Conservation (phyloP, 495 filamentous ascomycete genomes). For the Penicillium ochrochloron region DNA sequence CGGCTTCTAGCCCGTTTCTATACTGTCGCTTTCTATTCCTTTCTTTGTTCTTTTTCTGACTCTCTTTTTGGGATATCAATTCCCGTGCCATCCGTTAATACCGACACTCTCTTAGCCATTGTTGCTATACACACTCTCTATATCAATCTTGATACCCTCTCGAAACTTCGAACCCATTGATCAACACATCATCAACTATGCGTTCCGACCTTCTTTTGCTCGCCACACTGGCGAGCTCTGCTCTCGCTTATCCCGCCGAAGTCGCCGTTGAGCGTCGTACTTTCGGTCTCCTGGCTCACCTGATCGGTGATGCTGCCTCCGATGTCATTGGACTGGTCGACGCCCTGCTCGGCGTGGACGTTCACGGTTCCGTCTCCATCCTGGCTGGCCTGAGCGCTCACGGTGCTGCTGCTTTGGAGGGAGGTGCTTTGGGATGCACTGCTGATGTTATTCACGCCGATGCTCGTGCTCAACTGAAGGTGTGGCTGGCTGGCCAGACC, state of each 20-base stretch:
- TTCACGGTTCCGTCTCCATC: constrained; percentile 25
- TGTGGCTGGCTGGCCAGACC: constrained; percentile 39
- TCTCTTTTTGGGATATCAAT: constrained; percentile 18
- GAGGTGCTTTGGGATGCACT: constrained; percentile 47
- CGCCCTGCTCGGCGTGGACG: constrained; percentile 31
- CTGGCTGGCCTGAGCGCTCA: constrained; percentile 41
- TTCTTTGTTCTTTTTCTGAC: constrained; percentile 25
- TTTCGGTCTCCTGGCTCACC: constrained; percentile 27
- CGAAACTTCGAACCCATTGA: constrained; percentile 10
- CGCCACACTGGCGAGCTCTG: constrained; percentile 44
- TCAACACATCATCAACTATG: constrained; percentile 32
- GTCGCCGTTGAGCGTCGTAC: constrained; percentile 38
- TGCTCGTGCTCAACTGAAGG: constrained; percentile 39
- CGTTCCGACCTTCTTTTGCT: constrained; percentile 45
- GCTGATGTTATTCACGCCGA: constrained; percentile 34
- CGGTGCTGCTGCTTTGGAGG: constrained; percentile 46
- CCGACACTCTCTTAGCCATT: constrained; percentile 9
- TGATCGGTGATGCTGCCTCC: constrained; percentile 24
- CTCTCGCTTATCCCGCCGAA: constrained; percentile 41
- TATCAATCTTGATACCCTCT: constrained; percentile 3
- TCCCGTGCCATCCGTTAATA: constrained; percentile 21
- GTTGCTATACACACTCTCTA: constrained; percentile 33
- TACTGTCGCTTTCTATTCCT: constrained; percentile 18
- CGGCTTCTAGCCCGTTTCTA: constrained; percentile 27
- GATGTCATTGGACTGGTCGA: constrained; percentile 30